Evolutionary conservation across 2,329 filamentous ascomycete genomes (phyloP).

Genomic region (Diaporthe australafricana): DNA sequence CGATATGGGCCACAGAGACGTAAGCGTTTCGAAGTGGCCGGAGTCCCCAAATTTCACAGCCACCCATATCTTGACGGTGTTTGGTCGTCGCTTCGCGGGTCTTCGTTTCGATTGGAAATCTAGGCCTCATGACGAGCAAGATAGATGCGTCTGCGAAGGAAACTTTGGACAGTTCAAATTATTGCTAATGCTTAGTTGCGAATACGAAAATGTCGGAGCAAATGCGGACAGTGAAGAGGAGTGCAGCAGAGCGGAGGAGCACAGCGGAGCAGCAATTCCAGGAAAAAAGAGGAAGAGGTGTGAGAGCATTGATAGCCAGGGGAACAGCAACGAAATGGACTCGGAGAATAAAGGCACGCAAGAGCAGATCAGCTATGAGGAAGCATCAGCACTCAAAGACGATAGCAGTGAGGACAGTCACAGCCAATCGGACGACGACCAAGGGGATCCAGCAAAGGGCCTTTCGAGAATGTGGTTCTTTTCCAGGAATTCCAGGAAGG

Average conservation of each 20-base stretch:
- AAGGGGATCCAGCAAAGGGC: no score
- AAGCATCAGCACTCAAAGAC: no score
- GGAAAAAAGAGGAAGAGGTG: background rate
- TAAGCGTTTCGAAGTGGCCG: background rate
- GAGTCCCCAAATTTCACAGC: no score
- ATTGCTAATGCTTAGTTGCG: background rate
- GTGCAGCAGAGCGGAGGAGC: background rate
- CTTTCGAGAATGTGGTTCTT: no score
- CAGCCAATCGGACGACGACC: no score
- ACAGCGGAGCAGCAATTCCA: no score
- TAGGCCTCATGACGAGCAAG: background rate
- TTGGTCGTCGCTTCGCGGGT: background rate
- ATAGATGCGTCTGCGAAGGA: background rate
- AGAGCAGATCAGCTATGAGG: no score
- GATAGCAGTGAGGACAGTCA: background rate
- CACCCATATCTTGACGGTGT: background rate
- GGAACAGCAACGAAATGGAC: background rate
- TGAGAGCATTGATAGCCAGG: no score
- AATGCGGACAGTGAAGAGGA: background rate
- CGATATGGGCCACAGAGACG: background rate
- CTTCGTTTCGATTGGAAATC: background rate
- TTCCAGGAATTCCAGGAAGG: no score
- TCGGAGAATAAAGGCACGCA: background rate
- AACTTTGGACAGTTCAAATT: background rate
- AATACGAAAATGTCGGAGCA: background rate